Base-by-base conservation (phyloP, 2,329 filamentous ascomycete genomes). In the Fusarium newnesense region DNA sequence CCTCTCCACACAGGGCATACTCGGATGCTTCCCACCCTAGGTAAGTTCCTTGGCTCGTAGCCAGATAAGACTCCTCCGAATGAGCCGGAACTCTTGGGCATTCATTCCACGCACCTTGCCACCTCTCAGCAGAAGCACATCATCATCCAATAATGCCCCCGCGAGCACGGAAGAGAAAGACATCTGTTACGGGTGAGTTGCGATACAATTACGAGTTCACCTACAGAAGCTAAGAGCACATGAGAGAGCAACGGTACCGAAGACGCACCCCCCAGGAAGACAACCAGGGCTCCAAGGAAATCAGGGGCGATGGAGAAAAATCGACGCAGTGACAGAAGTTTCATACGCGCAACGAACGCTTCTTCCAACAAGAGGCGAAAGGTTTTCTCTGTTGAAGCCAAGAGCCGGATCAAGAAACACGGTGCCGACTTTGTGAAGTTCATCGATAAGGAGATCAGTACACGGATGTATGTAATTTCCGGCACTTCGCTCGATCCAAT, bases 131-230 rank as follows among this genome's bases (percentile, higher is more conserved):
- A 19, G 18, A 53, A 43, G 19, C 8, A 12, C 15, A 26, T 12
- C 36, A 39, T 24, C 8, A 18, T 19, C 12, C 56, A 7, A 52
- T 9, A 32, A 81, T 81, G 80, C 73, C 79, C 9, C 74, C 77
- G 19, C 66, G 53, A 53, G 75, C 75, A 16, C 67, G 76, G n/a
- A 81, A 79, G 46, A 77, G 77, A 63, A 80, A 74, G 34, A 47
- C 43, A 11, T 72, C 74, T 11, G 60, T 54, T 21, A 73, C 65
- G 10, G 78, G 80, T 78, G 53, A 50, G 71, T 37, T 15, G 9
- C 4, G 24, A 47, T 11, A n/a, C 16, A 39, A 12, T 18, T 21
- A 19, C 18, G 21, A 13, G 10, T 13, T 19, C 11, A 18, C n/a
- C 34, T 18, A 16, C 32, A 36, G 15, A n/a, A 24, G 30, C 62